phyloP scores from a whole-genome alignment of 768 basidiomycete genomes.

The Amylocystis lapponica region DNA sequence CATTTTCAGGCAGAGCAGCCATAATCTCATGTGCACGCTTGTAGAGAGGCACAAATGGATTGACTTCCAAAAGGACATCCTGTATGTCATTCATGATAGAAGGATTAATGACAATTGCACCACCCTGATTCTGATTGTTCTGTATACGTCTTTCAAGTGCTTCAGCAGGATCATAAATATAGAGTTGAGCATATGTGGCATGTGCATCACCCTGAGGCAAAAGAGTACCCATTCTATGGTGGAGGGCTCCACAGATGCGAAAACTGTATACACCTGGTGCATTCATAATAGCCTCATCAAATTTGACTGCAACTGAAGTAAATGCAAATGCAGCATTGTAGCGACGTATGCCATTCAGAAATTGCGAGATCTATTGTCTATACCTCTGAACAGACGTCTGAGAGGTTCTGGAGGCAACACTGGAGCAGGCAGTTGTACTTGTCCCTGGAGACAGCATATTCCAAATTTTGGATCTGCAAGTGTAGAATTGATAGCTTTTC shows the following conservation, averaged over 20 bases:
- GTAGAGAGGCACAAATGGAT: slow-evolving; percentile 8
- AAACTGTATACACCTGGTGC: slow-evolving; percentile 30
- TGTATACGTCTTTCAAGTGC: slow-evolving; percentile 25
- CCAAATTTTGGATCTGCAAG: slow-evolving; percentile 22
- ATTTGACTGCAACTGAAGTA: slow-evolving; percentile 28
- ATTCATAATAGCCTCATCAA: slow-evolving; percentile 25
- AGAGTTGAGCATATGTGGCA: slow-evolving; percentile 35
- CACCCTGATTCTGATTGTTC: slow-evolving; percentile 2
- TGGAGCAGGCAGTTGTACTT: slow-evolving; percentile 23
- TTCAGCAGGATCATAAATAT: slow-evolving; percentile 33
- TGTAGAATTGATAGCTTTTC: slow-evolving; percentile 20
- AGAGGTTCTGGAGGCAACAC: slow-evolving; percentile 20
- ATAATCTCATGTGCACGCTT: slow-evolving; percentile 12
- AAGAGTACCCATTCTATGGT: slow-evolving; percentile 31
- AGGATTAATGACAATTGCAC: no score
- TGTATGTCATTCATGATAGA: slow-evolving; percentile 11
- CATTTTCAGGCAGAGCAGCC: background rate
- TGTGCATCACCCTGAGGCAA: slow-evolving; percentile 12
- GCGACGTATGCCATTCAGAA: slow-evolving; percentile 30
- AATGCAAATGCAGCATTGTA: slow-evolving; percentile 40
- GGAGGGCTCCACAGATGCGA: slow-evolving; percentile 30
- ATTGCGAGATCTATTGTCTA: slow-evolving; percentile 16
- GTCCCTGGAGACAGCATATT: slow-evolving; percentile 31
- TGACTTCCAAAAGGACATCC: slow-evolving; percentile 4
- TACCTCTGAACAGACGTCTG: slow-evolving; percentile 12